These are phyloP conservation scores for Aspergillus clavatus DNA, from an alignment of 2,329 filamentous ascomycete species.

Conservation along the genomic window DNA sequence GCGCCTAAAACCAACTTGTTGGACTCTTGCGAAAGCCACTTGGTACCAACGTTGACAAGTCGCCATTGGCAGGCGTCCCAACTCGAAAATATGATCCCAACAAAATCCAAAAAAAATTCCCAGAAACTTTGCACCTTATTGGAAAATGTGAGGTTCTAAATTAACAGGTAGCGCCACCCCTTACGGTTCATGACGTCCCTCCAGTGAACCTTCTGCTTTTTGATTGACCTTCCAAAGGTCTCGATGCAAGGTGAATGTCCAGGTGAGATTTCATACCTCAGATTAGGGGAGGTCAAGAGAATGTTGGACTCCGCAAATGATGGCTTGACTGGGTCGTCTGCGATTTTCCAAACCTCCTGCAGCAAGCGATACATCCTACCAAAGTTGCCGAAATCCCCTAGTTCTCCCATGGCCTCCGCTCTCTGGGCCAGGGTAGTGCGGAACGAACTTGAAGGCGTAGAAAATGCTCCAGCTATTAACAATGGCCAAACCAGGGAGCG, in stretches of 20 bases:
- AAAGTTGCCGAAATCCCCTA: constrained; percentile 73
- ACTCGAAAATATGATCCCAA: too few species aligned
- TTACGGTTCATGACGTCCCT: constrained; percentile 5
- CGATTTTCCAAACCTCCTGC: constrained; percentile 66
- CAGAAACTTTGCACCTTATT: too few species aligned
- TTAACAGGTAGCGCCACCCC: constrained; percentile 4
- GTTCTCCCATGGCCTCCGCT: constrained; percentile 67
- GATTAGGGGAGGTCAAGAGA: too few species aligned
- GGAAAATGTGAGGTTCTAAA: background rate
- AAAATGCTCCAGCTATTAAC: constrained; percentile 76
- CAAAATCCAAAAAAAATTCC: too few species aligned
- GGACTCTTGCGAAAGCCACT: too few species aligned
- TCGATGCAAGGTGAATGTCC: too few species aligned
- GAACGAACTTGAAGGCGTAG: constrained; percentile 67
- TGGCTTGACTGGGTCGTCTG: too few species aligned
- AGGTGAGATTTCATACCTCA: too few species aligned
- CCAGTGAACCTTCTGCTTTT: constrained; percentile 4
- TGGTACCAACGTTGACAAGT: too few species aligned
- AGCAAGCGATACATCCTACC: constrained; percentile 75
- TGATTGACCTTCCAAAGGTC: constrained; percentile 1
- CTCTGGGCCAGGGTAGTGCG: constrained; percentile 72
- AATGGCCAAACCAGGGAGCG: constrained; percentile 89
- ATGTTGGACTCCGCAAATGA: too few species aligned
- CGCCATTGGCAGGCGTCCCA: too few species aligned
- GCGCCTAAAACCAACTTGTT: too few species aligned